Evolutionary conservation across 2,329 filamentous ascomycete species (phyloP), one percentile per base, ranked within the genome.

Genomic region (Exophiala bonariae): DNA sequence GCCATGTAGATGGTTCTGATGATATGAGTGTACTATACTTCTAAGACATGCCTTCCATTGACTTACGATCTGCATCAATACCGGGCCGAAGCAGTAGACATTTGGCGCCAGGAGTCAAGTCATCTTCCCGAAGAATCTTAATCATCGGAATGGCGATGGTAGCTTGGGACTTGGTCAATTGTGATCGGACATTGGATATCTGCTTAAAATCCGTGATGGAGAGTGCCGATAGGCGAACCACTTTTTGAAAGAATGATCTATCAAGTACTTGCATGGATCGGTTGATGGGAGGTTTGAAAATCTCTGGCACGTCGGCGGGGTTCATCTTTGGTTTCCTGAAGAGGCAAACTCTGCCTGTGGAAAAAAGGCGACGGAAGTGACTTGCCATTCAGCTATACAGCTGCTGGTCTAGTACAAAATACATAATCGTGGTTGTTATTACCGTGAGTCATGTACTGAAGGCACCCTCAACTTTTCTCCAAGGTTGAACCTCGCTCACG

Each of bases 201-300:
- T 89, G 81, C 58, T 82, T 86, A 51, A 80, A 80, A 63, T 93
- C 86, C 55, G 81, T 79, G 35, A 97, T 75, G 30, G 86, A 81
- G 5, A 90, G 92, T 2, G 90, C 91, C 7, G 89, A 81, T 18
- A 92, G 75, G 18, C 85, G 83, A 45, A 96, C 72, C 1, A 78
- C 87, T 66, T 85, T 89, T 42, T 80, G 76, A 73, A 97, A 97
- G 55, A 95, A 84, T 13, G 85, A 78, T 57, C 88, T 84, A 71
- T 99, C 91, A 55, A 99, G 81, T 40, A 81, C 79, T 63, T 83
- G 83, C 74, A 89, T 87, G 50, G 85, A 83, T 66, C 87, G 86
- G 60, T 92, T 85, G 50, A 90, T 76, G 18, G 91, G 90, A 37
- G 90, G 89, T 56, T 85, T 82, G 67, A 96, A 88, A 78, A 83